These are phyloP conservation scores for Cinnamomum micranthum DNA, from an alignment of 164 flowering plant species.

Conservation along the genomic window DNA sequence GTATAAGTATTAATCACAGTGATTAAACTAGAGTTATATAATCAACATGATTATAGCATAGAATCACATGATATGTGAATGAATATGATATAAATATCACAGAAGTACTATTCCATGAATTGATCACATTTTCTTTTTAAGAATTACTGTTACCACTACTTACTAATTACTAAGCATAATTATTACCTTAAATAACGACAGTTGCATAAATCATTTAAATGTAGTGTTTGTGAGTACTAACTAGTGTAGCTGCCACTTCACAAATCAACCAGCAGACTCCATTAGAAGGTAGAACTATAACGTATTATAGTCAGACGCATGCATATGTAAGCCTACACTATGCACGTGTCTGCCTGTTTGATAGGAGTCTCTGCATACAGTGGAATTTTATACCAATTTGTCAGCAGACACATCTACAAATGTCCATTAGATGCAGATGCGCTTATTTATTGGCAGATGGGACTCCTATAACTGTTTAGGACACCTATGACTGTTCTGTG, in stretches of 20 bases:
- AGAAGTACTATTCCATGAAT: too few relatives aligned
- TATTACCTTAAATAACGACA: too few relatives aligned
- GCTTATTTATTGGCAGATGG: background rate
- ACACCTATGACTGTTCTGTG: background rate
- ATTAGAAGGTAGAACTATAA: background rate
- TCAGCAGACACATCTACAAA: background rate
- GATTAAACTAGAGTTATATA: too few relatives aligned
- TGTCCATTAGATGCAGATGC: background rate
- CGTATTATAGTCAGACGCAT: background rate
- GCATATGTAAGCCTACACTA: background rate
- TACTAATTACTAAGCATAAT: too few relatives aligned
- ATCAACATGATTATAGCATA: too few relatives aligned
- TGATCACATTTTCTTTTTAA: too few relatives aligned
- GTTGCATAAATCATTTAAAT: too few relatives aligned
- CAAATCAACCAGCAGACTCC: background rate
- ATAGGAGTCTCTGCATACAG: background rate
- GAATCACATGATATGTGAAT: too few relatives aligned
- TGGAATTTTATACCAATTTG: background rate
- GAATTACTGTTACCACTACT: too few relatives aligned
- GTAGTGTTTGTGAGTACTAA: too few relatives aligned
- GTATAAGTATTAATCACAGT: too few relatives aligned
- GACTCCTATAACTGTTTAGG: background rate
- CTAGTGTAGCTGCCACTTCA: background rate
- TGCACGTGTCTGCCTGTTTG: background rate
- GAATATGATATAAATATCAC: too few relatives aligned